Evolutionary conservation across 2,329 filamentous ascomycete genomes (phyloP).

Genomic region (Tolypocladium paradoxum): DNA sequence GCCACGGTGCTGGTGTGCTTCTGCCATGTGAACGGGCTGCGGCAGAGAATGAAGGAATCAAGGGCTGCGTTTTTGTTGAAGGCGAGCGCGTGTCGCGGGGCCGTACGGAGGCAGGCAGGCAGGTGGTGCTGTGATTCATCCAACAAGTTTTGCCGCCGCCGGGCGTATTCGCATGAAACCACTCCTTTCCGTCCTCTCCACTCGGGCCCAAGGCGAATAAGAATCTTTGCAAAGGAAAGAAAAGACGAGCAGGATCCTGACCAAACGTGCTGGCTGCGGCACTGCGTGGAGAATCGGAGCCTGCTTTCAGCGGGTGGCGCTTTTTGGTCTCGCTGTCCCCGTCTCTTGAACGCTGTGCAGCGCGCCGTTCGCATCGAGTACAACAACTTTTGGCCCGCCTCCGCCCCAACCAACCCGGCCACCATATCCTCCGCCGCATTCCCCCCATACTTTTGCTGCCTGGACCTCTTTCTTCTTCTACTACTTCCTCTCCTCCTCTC

Average conservation of each 20-base stretch:
- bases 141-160: background rate
- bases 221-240: background rate
- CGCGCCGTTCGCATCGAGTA: background rate
- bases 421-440: background rate
- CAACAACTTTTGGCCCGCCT: constrained; percentile 7
- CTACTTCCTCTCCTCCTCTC: background rate
- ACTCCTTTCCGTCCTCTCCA: background rate
- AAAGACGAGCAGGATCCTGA: background rate
- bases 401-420: constrained; percentile 3
- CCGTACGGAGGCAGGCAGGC: background rate
- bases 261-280: background rate
- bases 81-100: background rate
- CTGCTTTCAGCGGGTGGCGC: background rate
- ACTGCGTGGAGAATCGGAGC: background rate
- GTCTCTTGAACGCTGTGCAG: background rate
- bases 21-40: background rate
- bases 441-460: constrained; percentile 2
- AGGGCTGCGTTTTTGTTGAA: background rate
- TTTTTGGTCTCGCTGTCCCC: background rate
- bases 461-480: background rate
- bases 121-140: background rate
- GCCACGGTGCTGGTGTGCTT: background rate
- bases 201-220: background rate
- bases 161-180: background rate
- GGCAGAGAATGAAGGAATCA: background rate